Conservation (phyloP, 768 basidiomycete genomes). For the Hygrophorus russula region DNA sequence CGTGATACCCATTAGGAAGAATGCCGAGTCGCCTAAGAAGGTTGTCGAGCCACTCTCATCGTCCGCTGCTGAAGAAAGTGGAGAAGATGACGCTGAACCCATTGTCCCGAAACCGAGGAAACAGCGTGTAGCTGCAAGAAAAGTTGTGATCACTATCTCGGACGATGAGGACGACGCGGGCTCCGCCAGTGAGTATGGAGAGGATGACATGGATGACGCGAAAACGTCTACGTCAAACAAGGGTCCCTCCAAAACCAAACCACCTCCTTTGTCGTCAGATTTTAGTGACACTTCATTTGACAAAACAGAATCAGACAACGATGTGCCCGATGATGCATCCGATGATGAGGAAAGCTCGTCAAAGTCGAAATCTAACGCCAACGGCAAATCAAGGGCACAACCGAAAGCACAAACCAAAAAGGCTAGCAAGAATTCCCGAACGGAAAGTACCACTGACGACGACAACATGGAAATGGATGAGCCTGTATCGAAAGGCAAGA, state of each 20-base stretch:
- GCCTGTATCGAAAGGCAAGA: conserved; percentile 22
- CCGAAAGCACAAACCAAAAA: conserved; percentile 15
- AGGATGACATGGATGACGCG: conserved; percentile 14
- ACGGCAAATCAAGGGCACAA: no score
- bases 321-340: conserved; percentile 16
- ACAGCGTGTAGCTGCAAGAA: conserved; percentile 28
- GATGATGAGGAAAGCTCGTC: conserved; percentile 22
- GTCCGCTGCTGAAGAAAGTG: conserved; percentile 23
- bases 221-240: conserved; percentile 12
- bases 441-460: conserved; percentile 16
- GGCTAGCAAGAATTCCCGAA: conserved; percentile 6
- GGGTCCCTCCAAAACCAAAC: conserved; percentile 10
- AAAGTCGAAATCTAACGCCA: conserved; percentile 21
- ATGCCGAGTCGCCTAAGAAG: background rate
- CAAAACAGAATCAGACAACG: conserved; percentile 22
- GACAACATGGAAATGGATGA: conserved; percentile 53
- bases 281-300: conserved; percentile 28
- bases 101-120: conserved; percentile 25
- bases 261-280: conserved; percentile 21
- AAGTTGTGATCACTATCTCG: conserved; percentile 24
- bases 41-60: conserved; percentile 11
- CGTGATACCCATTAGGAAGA: conserved; percentile 30
- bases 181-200: conserved; percentile 19
- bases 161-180: conserved; percentile 36
- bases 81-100: conserved; percentile 27